Evolutionary conservation across 495 filamentous ascomycete genomes (phyloP).

Genomic region (Neurospora sublineolata): DNA sequence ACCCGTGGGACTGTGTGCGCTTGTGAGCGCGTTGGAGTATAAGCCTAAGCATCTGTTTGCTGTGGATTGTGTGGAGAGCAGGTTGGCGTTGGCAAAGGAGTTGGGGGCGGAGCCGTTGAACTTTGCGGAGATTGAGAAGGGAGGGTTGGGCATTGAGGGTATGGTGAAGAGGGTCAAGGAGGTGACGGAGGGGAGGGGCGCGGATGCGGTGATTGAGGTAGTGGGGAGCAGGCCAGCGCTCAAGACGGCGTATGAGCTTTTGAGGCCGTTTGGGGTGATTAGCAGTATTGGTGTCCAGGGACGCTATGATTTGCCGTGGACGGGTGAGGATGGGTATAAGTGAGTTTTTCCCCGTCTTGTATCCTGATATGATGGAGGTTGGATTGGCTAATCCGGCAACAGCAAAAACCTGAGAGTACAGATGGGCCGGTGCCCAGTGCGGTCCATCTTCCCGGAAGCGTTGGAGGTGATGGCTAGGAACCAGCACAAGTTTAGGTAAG

Average conservation of each 20-base stretch:
- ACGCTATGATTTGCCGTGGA: slow-evolving; percentile 53
- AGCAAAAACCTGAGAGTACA: slow-evolving; percentile 82
- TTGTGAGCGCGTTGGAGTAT: slow-evolving; percentile 72
- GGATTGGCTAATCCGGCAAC: slow-evolving; percentile 1
- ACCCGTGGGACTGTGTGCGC: slow-evolving; percentile 76
- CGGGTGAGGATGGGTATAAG: slow-evolving; percentile 69
- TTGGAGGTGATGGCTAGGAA: slow-evolving; percentile 69
- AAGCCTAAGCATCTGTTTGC: slow-evolving; percentile 74
- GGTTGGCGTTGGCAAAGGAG: slow-evolving; percentile 63
- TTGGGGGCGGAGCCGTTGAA: slow-evolving; percentile 84
- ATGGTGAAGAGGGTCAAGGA: slow-evolving; percentile 62
- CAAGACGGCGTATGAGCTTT: slow-evolving; percentile 69
- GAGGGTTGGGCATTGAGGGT: slow-evolving; percentile 27
- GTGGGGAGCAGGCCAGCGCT: slow-evolving; percentile 79
- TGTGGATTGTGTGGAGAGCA: slow-evolving; percentile 68
- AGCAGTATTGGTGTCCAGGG: slow-evolving; percentile 78
- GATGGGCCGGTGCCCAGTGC: slow-evolving; percentile 89
- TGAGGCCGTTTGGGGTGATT: slow-evolving; percentile 81
- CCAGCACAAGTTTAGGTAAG: slow-evolving; percentile 71
- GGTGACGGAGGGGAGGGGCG: slow-evolving; percentile 71
- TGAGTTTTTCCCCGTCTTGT: slow-evolving; percentile 12
- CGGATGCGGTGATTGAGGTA: slow-evolving; percentile 85
- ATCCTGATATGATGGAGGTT: background rate
- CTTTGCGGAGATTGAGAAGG: slow-evolving; percentile 50
- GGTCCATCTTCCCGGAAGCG: slow-evolving; percentile 70